phyloP scores from a whole-genome alignment of 306 rosid species.

The Trifolium pratense region DNA sequence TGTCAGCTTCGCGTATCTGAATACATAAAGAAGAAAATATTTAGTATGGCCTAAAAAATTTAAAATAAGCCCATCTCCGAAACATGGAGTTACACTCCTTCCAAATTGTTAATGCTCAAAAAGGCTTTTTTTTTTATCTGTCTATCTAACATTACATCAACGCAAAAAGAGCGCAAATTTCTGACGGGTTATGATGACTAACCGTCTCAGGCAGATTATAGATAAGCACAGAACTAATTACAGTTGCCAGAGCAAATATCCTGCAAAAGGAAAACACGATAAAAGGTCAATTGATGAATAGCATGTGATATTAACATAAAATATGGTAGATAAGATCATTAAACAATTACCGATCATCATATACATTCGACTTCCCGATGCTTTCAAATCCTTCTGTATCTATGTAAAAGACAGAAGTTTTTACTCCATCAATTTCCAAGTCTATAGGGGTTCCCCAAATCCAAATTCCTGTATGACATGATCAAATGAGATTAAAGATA shows the following conservation, averaged over 20 bases:
- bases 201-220: slow-evolving; percentile 98
- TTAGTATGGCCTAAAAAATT: slow-evolving; percentile 13
- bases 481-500: slow-evolving; percentile 36
- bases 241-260: slow-evolving; percentile 96
- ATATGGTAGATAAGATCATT: slow-evolving; percentile 34
- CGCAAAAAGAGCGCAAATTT: slow-evolving; percentile 31
- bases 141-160: slow-evolving; percentile 15
- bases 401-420: slow-evolving; percentile 90
- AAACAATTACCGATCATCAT: slow-evolving; percentile 91
- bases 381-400: slow-evolving; percentile 99
- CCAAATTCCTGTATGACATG: slow-evolving; percentile 78
- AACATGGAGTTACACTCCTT: slow-evolving; percentile 2
- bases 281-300: slow-evolving; percentile 28
- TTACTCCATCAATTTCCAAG: slow-evolving; percentile 82
- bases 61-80: background rate
- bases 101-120: slow-evolving; percentile 11
- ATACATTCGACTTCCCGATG: slow-evolving; percentile 93
- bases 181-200: slow-evolving; percentile 42
- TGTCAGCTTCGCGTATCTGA: slow-evolving; percentile 98
- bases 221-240: slow-evolving; percentile 92
- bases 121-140: background rate
- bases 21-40: slow-evolving; percentile 41
- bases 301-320: slow-evolving; percentile 29
- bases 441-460: slow-evolving; percentile 96
- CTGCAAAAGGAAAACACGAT: slow-evolving; percentile 55